phyloP scores from a whole-genome alignment of 1,284 basidiomycete genomes.

The Sanghuangporus weigelae region DNA sequence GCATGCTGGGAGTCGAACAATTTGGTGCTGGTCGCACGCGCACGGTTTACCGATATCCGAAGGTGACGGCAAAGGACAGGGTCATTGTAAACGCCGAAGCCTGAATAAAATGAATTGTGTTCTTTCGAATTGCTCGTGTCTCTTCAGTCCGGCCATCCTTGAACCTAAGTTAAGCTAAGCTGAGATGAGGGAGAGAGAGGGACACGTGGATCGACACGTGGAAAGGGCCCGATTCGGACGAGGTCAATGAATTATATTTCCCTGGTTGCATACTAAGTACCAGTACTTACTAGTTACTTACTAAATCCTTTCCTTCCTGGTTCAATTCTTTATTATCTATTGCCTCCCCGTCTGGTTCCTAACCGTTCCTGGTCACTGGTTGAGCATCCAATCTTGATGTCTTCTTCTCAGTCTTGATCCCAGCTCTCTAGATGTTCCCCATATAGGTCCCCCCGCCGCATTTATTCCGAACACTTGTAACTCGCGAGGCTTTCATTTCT shows the following conservation, averaged over 20 bases:
- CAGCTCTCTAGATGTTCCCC: background rate
- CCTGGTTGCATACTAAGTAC: background rate
- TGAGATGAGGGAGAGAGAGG: background rate
- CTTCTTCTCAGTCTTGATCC: background rate
- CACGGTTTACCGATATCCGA: background rate
- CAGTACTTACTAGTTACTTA: background rate
- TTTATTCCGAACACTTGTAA: background rate
- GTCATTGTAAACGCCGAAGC: background rate
- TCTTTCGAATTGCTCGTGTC: background rate
- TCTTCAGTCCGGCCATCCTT: background rate
- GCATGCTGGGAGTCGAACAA: background rate
- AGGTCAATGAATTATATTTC: background rate
- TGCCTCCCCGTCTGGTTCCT: background rate
- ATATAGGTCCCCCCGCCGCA: conserved; percentile 1
- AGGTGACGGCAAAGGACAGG: background rate
- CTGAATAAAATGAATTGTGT: background rate
- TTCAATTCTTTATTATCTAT: background rate
- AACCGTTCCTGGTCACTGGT: background rate
- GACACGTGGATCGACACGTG: conserved; percentile 12
- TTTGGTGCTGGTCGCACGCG: background rate
- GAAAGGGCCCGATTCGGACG: background rate
- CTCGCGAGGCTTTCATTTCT: conserved; percentile 6
- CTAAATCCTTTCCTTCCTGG: too few relatives aligned
- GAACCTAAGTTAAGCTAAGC: background rate
- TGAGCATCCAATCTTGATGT: background rate